These are phyloP conservation scores for Phaeophleospora eucalypticola DNA, from an alignment of 2,329 filamentous ascomycete genomes.

Conservation along the genomic window DNA sequence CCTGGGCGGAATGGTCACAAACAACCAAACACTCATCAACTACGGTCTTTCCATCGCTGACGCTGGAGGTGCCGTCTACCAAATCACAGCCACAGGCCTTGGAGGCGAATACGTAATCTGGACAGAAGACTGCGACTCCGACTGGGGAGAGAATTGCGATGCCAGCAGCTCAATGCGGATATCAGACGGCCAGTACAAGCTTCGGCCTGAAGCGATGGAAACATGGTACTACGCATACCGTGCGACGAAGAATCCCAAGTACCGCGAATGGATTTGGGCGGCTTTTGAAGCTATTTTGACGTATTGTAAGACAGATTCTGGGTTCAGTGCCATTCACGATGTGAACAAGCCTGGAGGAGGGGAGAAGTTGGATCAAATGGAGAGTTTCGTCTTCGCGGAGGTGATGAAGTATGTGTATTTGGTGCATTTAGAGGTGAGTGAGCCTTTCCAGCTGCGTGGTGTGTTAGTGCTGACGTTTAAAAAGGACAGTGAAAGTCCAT, in stretches of 20 bases:
- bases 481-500: not conserved
- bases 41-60: conserved; percentile 31
- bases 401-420: conserved; percentile 79
- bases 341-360: conserved; percentile 6
- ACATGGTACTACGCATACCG: conserved; percentile 24
- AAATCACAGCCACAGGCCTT: conserved; percentile 9
- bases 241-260: conserved; percentile 17
- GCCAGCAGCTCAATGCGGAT: not conserved
- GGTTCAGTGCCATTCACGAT: conserved; percentile 5
- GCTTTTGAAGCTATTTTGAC: conserved; percentile 16
- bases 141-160: not conserved
- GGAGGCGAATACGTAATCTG: not conserved
- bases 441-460: conserved; percentile 19
- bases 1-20: conserved; percentile 43
- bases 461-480: not conserved
- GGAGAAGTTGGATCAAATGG: conserved; percentile 60
- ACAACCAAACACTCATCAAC: conserved; percentile 26
- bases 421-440: conserved; percentile 47
- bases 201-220: conserved; percentile 50
- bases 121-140: not conserved
- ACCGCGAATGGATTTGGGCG: conserved; percentile 19
- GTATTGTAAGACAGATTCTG: not conserved
- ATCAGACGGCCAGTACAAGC: conserved; percentile 50
- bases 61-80: conserved; percentile 22
- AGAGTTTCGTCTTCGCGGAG: conserved; percentile 86